Conservation (phyloP, 1,139 yeast genomes). For the Taphrina sp. region DNA sequence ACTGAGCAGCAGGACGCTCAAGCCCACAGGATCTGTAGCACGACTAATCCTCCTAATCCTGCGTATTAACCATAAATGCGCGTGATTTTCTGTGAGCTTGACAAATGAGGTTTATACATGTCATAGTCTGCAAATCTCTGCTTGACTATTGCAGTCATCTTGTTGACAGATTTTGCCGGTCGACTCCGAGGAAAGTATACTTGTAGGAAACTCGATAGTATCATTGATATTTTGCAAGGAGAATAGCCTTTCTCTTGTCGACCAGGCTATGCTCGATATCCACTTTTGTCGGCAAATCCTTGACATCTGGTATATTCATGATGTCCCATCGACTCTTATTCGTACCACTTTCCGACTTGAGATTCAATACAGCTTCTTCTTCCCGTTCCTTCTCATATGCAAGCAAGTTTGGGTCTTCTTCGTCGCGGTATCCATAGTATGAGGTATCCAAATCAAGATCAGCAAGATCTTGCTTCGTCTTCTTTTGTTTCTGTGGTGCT, state of each 20-base stretch:
- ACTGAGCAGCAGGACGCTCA: too few species aligned
- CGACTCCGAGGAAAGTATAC: constrained; percentile 3
- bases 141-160: too few species aligned
- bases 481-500: constrained; percentile 21
- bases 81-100: too few species aligned
- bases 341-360: constrained; percentile 34
- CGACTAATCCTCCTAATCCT: too few species aligned
- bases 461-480: constrained; percentile 37
- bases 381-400: constrained; percentile 42
- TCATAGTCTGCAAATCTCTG: too few species aligned
- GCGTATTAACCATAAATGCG: too few species aligned
- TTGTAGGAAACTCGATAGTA: too few species aligned
- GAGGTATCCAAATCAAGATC: constrained; percentile 43
- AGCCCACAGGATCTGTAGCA: too few species aligned
- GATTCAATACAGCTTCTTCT: constrained; percentile 38
- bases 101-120: too few species aligned
- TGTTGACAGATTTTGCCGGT: too few species aligned
- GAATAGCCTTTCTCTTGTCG: constrained; percentile 26
- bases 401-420: constrained; percentile 40
- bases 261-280: constrained; percentile 32
- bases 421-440: constrained; percentile 55
- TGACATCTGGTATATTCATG: constrained; percentile 31
- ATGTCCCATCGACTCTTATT: constrained; percentile 35
- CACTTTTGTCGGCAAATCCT: constrained; percentile 20
- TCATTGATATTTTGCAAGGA: constrained; percentile 25